These are phyloP conservation scores for Umbelopsis ramanniana DNA, from an alignment of 192 early-diverging fungal genomes.

Conservation along the genomic window DNA sequence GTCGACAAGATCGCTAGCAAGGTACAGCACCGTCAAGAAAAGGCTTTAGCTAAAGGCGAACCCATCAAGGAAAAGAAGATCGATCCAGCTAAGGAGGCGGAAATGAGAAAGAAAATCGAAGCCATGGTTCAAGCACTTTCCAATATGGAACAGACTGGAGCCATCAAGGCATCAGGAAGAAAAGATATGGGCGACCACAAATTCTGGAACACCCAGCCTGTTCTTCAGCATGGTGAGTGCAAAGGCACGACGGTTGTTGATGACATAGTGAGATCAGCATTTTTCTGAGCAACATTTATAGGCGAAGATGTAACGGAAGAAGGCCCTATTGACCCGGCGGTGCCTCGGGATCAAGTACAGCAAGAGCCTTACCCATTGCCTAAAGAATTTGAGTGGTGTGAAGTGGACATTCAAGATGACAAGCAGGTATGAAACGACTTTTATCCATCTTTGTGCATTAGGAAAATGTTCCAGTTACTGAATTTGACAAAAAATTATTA, in stretches of 20 bases:
- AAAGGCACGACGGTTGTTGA: background rate
- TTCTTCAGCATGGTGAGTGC: slow-evolving; percentile 71
- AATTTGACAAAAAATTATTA: background rate
- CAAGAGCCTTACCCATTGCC: slow-evolving; percentile 84
- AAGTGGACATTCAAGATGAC: slow-evolving; percentile 78
- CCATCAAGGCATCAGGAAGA: slow-evolving; percentile 29
- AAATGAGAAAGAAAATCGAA: slow-evolving; percentile 25
- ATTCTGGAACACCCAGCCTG: slow-evolving; percentile 99
- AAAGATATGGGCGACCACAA: slow-evolving; percentile 71
- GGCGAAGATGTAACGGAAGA: slow-evolving; percentile 74
- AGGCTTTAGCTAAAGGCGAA: slow-evolving; percentile 17
- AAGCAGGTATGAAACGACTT: slow-evolving; percentile 54
- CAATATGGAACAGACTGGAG: slow-evolving; percentile 29
- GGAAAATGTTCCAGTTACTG: background rate
- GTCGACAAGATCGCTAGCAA: slow-evolving; percentile 29
- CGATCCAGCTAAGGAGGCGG: slow-evolving; percentile 17
- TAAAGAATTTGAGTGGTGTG: slow-evolving; percentile 89
- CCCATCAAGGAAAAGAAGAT: slow-evolving; percentile 8
- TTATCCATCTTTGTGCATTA: background rate
- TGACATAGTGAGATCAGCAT: background rate
- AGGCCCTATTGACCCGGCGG: slow-evolving; percentile 82
- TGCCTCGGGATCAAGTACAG: slow-evolving; percentile 75
- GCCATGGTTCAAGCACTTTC: slow-evolving; percentile 31
- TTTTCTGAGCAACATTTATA: slow-evolving; percentile 26
- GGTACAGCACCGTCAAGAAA: slow-evolving; percentile 14